A percentile compares a stretch with the other conserved stretches of the same genome.
phyloP scores from a whole-genome alignment of 208 protist species.

The Wallacemonas collosoma region DNA sequence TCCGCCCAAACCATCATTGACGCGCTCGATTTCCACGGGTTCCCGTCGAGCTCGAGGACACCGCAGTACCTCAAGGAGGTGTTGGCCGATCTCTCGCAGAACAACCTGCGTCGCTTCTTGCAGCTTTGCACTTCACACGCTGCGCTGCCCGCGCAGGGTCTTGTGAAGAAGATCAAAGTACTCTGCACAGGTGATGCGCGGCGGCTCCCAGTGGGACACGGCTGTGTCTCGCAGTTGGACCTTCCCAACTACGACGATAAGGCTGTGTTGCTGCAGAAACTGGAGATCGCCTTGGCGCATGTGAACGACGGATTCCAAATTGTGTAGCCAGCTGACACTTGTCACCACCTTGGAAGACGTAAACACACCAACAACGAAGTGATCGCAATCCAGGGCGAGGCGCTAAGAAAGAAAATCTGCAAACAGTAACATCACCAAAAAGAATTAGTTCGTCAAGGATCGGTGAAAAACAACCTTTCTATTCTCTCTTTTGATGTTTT shows the following conservation, averaged over 20 bases:
- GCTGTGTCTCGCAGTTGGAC: conserved; percentile 69
- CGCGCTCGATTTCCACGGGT: conserved; percentile 63
- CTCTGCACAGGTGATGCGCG: conserved; percentile 33
- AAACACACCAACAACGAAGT: too few species aligned
- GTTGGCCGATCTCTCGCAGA: conserved; percentile 56
- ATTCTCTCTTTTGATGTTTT: too few species aligned
- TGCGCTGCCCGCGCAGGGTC: conserved; percentile 32
- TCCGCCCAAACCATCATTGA: conserved; percentile 45
- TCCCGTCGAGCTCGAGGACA: conserved; percentile 45
- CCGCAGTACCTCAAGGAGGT: conserved; percentile 54
- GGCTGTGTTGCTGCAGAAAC: conserved; percentile 44
- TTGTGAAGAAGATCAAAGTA: conserved; percentile 67
- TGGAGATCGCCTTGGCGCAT: conserved; percentile 55
- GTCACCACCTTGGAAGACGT: too few species aligned
- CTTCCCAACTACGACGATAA: conserved; percentile 68
- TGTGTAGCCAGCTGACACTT: conserved; percentile 24
- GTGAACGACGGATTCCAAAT: conserved; percentile 76
- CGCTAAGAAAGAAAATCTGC: too few species aligned
- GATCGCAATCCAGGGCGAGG: too few species aligned
- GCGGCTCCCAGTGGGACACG: conserved; percentile 66
- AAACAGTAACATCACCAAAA: too few species aligned
- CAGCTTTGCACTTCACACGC: conserved; percentile 65
- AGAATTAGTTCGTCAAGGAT: too few species aligned
- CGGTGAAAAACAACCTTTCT: too few species aligned
- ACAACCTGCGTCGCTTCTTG: conserved; percentile 70